Evolutionary conservation across 169 alveolate genomes (phyloP).

Genomic region (Plasmodium yoelii): DNA sequence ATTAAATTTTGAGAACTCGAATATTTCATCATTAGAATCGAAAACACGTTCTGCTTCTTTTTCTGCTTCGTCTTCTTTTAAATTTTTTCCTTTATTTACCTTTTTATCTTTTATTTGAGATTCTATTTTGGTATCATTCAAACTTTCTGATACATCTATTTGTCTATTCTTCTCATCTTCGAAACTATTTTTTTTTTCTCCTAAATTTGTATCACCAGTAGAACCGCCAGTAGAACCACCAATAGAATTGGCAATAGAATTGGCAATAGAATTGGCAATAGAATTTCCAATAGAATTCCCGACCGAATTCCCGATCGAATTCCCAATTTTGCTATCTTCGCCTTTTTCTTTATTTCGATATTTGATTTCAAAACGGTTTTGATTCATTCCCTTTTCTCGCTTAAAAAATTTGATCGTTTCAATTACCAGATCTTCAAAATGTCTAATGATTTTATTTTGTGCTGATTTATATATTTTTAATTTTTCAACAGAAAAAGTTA

Average conservation of each 20-base stretch:
- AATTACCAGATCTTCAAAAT: conserved; percentile 37
- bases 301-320: too few species aligned
- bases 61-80: too few species aligned
- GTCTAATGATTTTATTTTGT: conserved; percentile 24
- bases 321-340: neutral
- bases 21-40: neutral
- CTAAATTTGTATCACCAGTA: neutral
- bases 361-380: neutral
- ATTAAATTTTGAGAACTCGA: conserved; percentile 2
- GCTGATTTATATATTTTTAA: conserved; percentile 27
- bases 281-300: too few species aligned
- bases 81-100: neutral
- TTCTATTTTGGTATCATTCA: too few species aligned
- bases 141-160: neutral
- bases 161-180: too few species aligned
- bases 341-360: neutral
- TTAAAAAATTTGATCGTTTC: conserved; percentile 55
- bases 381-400: neutral
- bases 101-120: neutral
- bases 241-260: too few species aligned
- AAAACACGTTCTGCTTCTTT: too few species aligned
- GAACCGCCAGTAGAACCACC: too few species aligned
- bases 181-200: neutral
- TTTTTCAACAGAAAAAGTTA: conserved; percentile 20
- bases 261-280: too few species aligned